Evolutionary conservation across 2,329 filamentous ascomycete species (phyloP).

Genomic region (Paramyrothecium sp.): DNA sequence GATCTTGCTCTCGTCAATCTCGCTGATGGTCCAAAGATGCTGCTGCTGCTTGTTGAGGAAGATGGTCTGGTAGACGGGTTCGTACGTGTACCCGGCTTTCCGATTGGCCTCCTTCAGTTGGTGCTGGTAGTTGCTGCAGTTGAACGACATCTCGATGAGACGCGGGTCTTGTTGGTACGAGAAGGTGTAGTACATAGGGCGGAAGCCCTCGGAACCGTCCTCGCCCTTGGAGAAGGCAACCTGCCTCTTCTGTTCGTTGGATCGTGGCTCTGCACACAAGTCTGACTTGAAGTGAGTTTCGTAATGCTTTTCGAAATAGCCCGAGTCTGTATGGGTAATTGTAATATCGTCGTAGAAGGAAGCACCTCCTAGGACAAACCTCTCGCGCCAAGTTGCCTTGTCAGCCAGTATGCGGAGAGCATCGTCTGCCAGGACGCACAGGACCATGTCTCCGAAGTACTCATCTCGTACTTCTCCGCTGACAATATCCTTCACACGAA

Average conservation of each 20-base stretch:
- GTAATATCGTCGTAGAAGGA: constrained; percentile 71
- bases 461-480: constrained; percentile 53
- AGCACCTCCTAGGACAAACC: constrained; percentile 66
- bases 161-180: constrained; percentile 53
- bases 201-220: constrained; percentile 53
- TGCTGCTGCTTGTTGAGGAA: constrained; percentile 59
- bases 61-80: constrained; percentile 70
- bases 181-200: constrained; percentile 66
- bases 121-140: constrained; percentile 73
- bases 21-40: constrained; percentile 57
- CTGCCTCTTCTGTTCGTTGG: constrained; percentile 35
- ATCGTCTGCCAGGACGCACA: constrained; percentile 65
- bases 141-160: constrained; percentile 69
- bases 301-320: constrained; percentile 68
- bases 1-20: constrained; percentile 59
- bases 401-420: constrained; percentile 59
- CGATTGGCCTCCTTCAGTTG: constrained; percentile 54
- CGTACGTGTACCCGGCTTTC: constrained; percentile 27
- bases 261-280: constrained; percentile 47
- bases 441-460: constrained; percentile 63
- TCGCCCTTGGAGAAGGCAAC: constrained; percentile 40
- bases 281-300: constrained; percentile 56
- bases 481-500: constrained; percentile 48
- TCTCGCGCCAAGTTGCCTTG: constrained; percentile 60
- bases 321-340: constrained; percentile 63